Conservation (phyloP, 2,329 filamentous ascomycete species). For the Pseudopyricularia cyperi region DNA sequence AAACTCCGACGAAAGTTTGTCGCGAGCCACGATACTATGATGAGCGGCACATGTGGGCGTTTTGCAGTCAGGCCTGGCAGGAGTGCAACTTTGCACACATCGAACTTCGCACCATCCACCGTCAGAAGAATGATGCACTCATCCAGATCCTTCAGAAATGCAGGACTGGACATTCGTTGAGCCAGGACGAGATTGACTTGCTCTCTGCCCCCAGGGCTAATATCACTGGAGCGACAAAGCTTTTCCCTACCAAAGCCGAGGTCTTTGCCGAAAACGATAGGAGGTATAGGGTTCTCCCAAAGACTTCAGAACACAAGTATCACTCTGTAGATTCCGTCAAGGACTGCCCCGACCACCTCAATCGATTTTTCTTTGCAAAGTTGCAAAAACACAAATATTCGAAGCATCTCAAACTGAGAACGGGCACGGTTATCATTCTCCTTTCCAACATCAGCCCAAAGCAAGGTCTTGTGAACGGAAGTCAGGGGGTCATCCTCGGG, state of each 20-base stretch:
- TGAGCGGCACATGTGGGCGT: conserved; percentile 47
- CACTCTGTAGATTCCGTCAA: background rate
- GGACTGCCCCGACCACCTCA: background rate
- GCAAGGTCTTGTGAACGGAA: conserved; percentile 33
- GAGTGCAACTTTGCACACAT: conserved; percentile 39
- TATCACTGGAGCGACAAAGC: background rate
- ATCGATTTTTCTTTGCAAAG: background rate
- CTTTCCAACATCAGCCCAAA: conserved; percentile 16
- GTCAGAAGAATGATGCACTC: conserved; percentile 41
- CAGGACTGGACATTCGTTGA: conserved; percentile 29
- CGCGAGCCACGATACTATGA: conserved; percentile 20
- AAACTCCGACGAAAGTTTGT: background rate
- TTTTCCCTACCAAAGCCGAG: background rate
- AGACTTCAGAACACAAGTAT: conserved; percentile 10
- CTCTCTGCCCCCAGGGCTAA: conserved; percentile 22
- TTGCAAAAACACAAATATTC: conserved; percentile 8
- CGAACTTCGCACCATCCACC: conserved; percentile 39
- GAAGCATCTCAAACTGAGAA: background rate
- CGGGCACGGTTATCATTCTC: conserved; percentile 22
- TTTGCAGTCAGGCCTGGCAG: conserved; percentile 40
- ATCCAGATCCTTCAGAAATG: conserved; percentile 42
- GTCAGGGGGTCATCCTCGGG: conserved; percentile 6
- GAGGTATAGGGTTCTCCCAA: conserved; percentile 18
- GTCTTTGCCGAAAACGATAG: conserved; percentile 16
- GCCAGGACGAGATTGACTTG: conserved; percentile 20